A percentile compares a stretch with the other conserved stretches of the same genome.
Conservation (phyloP, 2,329 filamentous ascomycete genomes). For the Monilinia polystroma region DNA sequence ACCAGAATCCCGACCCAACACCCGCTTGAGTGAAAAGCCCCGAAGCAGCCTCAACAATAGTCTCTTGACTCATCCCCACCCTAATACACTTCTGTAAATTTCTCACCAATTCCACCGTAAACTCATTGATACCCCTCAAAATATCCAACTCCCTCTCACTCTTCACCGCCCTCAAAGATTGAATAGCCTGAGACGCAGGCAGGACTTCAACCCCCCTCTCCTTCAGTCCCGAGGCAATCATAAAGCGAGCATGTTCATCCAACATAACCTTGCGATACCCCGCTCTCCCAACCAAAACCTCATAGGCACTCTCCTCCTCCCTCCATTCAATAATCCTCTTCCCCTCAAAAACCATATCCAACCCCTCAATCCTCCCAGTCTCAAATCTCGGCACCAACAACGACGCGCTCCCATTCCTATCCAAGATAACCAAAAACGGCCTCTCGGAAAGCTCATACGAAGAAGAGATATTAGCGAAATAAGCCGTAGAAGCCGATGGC, state of each 20-base stretch:
- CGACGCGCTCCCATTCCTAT: slow-evolving; percentile 51
- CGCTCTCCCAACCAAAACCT: slow-evolving; percentile 49
- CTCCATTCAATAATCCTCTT: slow-evolving; percentile 56
- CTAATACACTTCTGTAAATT: slow-evolving; percentile 55
- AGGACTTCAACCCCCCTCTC: slow-evolving; percentile 53
- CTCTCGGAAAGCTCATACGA: slow-evolving; percentile 60
- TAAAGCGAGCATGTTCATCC: slow-evolving; percentile 64
- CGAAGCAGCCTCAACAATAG: slow-evolving; percentile 55
- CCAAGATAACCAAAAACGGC: slow-evolving; percentile 59
- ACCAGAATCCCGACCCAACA: slow-evolving; percentile 58
- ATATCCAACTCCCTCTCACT: slow-evolving; percentile 55
- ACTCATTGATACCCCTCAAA: slow-evolving; percentile 59
- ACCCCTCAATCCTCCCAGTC: slow-evolving; percentile 55
- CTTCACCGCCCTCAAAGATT: slow-evolving; percentile 58
- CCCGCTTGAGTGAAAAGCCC: slow-evolving; percentile 49
- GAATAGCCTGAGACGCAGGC: slow-evolving; percentile 52
- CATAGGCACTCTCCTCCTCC: slow-evolving; percentile 63
- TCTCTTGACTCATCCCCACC: slow-evolving; percentile 54
- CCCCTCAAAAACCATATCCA: slow-evolving; percentile 50
- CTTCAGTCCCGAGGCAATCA: slow-evolving; percentile 57
- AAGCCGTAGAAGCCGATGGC: slow-evolving; percentile 61
- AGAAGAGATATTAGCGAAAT: slow-evolving; percentile 62
- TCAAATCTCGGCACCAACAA: slow-evolving; percentile 61
- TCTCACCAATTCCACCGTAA: slow-evolving; percentile 58
- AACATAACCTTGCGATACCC: slow-evolving; percentile 50